Evolutionary conservation across 306 rosid genomes (phyloP), one percentile per base, ranked within the genome.

Genomic region (Chamaecrista fasciculata): DNA sequence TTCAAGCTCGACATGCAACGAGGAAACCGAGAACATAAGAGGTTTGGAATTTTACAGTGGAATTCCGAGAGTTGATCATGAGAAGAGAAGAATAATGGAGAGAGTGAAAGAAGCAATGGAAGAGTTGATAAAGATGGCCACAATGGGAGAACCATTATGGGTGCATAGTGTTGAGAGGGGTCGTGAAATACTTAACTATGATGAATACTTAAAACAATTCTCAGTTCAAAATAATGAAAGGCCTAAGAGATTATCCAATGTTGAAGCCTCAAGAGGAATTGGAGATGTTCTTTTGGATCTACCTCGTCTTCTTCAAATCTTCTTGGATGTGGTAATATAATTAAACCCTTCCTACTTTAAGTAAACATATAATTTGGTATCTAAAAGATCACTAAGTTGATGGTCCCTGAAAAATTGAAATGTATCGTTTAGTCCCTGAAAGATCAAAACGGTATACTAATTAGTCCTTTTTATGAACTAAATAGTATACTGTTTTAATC

Each of bases 41-140:
- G 86, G 84, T 12, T 67, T 86, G 74, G 95, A 86, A 26, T 79
- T 80, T 31, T 83, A 83, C 81, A 88, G 76, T 1, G 95, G 87
- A 14, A 81, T 83, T 19, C 86, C 83, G 0, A 86, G 91, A 39
- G 72, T 88, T 3, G 36, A 33, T 33, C 7, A 33, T 33, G 91
- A 88, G 47, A 82, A 83, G 74, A 29, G 89, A 4, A 86, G 83
- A 72, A 88, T 88, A n/a, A 81, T 76, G 86, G 91, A 88, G 76
- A 59, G 76, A 26, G 87, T 84, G 33, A 74, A 83, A 46, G 78
- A 81, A 62, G 88, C 91, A 29, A 70, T 73, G 64, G 86, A 88
- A 20, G 95, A 88, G 85, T 91, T 88, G 37, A 24, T 56, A 25
- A 86, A 72, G 71, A 88, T 86, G 91, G 91, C 95, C n/a, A 71